Base-by-base conservation (phyloP, 805 yeast genomes). In the Saccharomyces eubayanus region DNA sequence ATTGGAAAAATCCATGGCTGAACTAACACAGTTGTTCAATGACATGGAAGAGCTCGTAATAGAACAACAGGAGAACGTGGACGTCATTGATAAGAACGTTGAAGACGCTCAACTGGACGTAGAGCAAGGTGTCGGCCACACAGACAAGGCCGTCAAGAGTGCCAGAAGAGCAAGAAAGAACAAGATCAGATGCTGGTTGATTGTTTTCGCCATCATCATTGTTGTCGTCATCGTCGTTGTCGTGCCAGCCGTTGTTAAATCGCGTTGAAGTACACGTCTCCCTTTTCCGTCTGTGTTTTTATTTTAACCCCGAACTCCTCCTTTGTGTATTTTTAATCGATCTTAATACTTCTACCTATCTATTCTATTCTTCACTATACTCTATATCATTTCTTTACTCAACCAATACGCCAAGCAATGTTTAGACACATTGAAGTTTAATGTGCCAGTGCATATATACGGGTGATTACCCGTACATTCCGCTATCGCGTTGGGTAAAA, bases 1-100 rank as follows among this genome's bases (percentile, higher is more conserved):
- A 76, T 85, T 94, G 72, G 98, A 92, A 74, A 84, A 89, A 74
- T 86, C 96, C 55, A 90, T 94, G 87, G 89, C 92, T 40, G 99
- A 94, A 73, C 81, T 94, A 72, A 88, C 95, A 46, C 96, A 89
- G 75, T 81, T 94, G 69, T 90, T 94, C 77, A 87, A 86, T 66
- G 98, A 94, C 69, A 89, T 94, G 94, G 97, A 94, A 74, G 88
- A 88, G 67, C 77, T 94, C 73, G 97, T 92, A 49, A 89, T 92
- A 62, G 96, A 91, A 74, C 98, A 94, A 76, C 96, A 91, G 72
- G 89, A 82, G 62, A 83, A 86, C 57, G 84, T 94, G 61, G 87
- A 85, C 67, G 87, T 83, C 66, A 83, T 89, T 59, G 90, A 90
- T 68, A 83, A 87, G 61, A 85, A 88, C 64, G 87, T 91, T 57